Evolutionary conservation across 164 flowering plant species (phyloP).

Genomic region (Kingdonia uniflora): DNA sequence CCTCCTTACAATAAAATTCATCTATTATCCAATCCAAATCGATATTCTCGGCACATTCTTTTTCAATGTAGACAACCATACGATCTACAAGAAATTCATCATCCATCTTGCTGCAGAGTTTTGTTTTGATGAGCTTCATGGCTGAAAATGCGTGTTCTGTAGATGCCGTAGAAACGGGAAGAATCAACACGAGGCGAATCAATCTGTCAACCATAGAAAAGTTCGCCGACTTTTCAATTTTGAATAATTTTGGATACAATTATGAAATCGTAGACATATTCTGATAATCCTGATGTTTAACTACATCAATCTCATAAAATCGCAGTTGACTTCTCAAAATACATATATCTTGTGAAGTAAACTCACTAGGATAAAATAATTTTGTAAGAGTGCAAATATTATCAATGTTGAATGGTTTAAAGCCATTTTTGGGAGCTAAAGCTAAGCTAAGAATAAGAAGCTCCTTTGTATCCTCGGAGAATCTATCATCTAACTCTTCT

Average conservation of each 20-base stretch:
- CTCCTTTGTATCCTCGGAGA: not conserved
- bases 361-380: not conserved
- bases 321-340: not conserved
- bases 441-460: slow-evolving; percentile 1
- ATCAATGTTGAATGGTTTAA: not conserved
- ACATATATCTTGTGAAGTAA: not conserved
- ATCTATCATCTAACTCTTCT: slow-evolving; percentile 1
- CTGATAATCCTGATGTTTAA: not conserved
- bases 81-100: not conserved
- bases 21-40: not conserved
- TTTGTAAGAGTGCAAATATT: not conserved
- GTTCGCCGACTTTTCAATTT: not conserved
- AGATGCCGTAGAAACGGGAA: not conserved
- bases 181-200: not conserved
- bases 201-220: not conserved
- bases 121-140: not conserved
- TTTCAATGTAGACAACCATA: not conserved
- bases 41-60: not conserved
- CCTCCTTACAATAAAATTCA: not conserved
- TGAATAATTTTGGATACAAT: not conserved
- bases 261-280: not conserved
- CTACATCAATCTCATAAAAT: not conserved
- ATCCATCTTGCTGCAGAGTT: not conserved
- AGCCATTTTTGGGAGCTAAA: not conserved
- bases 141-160: not conserved